These are phyloP conservation scores for Eimeria zaria DNA, from an alignment of 169 alveolate species.

Conservation along the genomic window DNA sequence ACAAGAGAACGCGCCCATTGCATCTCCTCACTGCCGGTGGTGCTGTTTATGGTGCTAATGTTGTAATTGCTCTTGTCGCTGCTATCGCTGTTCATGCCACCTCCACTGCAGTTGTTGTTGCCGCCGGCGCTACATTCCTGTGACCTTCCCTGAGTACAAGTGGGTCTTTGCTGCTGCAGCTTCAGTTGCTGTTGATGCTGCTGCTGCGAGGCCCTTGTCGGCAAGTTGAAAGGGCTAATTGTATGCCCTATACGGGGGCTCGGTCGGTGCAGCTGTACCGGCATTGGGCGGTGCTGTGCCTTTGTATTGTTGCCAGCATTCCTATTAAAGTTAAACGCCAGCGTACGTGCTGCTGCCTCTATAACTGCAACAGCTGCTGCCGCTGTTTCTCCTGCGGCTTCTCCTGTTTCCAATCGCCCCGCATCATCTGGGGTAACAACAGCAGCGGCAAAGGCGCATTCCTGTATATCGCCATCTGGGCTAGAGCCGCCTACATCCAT, in stretches of 20 bases:
- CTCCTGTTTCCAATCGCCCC: neutral
- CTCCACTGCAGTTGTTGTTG: neutral
- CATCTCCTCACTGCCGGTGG: neutral
- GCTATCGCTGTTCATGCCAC: neutral
- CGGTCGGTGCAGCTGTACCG: constrained; percentile 11
- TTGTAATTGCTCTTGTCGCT: neutral
- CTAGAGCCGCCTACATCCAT: neutral
- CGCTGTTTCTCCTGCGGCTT: neutral
- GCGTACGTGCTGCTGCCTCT: neutral
- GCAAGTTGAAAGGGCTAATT: constrained; percentile 40
- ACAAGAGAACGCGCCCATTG: constrained; percentile 40
- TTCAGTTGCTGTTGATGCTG: constrained; percentile 13
- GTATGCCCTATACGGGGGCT: constrained; percentile 76
- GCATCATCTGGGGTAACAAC: neutral
- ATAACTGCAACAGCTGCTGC: neutral
- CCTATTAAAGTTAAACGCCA: neutral
- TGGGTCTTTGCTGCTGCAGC: constrained; percentile 17
- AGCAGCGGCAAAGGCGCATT: neutral
- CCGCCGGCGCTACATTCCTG: neutral
- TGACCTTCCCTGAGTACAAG: neutral
- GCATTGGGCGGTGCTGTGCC: neutral
- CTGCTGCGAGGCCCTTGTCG: constrained; percentile 9
- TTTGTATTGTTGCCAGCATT: neutral
- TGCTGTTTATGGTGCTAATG: neutral
- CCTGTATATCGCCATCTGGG: neutral